Conservation (phyloP, 345 rosid species). For the Salix suchowensis region DNA sequence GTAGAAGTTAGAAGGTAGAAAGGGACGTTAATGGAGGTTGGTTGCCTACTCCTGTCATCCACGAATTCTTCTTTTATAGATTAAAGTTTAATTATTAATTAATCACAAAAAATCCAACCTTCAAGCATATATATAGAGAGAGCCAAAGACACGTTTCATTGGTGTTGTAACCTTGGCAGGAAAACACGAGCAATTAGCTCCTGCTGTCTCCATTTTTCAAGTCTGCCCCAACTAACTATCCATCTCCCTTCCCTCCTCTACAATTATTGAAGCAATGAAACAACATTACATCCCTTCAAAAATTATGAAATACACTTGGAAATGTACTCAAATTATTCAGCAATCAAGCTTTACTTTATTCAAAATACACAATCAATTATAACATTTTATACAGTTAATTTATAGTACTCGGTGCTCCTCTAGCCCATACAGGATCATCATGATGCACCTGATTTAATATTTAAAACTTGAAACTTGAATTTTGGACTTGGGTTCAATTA, state of each 20-base stretch:
- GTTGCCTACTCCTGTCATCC: constrained; percentile 37
- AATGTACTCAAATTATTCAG: too few species aligned
- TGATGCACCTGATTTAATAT: too few species aligned
- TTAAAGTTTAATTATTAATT: neutral
- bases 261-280: neutral
- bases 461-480: too few species aligned
- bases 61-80: neutral
- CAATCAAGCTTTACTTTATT: too few species aligned
- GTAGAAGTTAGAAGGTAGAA: constrained; percentile 12
- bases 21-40: constrained; percentile 34
- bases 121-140: neutral
- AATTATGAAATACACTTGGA: too few species aligned
- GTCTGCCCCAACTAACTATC: constrained; percentile 29
- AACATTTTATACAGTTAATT: too few species aligned
- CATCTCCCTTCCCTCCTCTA: neutral
- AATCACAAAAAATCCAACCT: constrained; percentile 7
- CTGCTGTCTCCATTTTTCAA: constrained; percentile 12
- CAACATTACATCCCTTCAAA: neutral
- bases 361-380: too few species aligned
- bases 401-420: too few species aligned
- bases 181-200: neutral
- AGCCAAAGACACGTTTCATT: neutral
- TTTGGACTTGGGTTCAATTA: too few species aligned
- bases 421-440: too few species aligned
- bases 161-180: neutral